phyloP scores from a whole-genome alignment of 2,329 filamentous ascomycete species.

The Cladosporium velox region DNA sequence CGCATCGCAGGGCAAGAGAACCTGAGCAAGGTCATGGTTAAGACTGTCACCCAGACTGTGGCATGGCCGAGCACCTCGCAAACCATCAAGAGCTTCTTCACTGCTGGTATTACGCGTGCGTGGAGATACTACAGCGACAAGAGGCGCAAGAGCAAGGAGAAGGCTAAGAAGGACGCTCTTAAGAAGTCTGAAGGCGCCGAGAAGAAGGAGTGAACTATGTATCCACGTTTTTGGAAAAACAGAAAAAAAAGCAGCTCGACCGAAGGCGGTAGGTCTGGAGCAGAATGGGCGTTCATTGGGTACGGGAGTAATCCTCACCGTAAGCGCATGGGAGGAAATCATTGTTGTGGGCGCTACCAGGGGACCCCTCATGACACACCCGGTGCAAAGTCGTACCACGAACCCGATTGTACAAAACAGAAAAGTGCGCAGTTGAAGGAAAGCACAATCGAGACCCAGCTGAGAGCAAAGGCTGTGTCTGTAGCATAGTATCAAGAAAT shows the following conservation, averaged over 20 bases:
- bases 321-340: not conserved
- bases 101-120: slow-evolving; percentile 69
- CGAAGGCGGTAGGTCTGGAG: not conserved
- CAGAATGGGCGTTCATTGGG: not conserved
- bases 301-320: not conserved
- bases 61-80: slow-evolving; percentile 90
- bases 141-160: slow-evolving; percentile 46
- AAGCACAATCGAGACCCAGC: not conserved
- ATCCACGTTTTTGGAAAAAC: not conserved
- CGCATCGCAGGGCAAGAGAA: slow-evolving; percentile 75
- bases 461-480: not conserved
- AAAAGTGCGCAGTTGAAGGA: not conserved
- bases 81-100: slow-evolving; percentile 80
- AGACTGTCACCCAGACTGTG: slow-evolving; percentile 83
- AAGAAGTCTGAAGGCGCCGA: slow-evolving; percentile 9
- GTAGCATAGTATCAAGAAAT: not conserved
- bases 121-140: slow-evolving; percentile 83
- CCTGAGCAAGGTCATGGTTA: slow-evolving; percentile 69
- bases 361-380: not conserved
- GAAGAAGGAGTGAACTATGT: slow-evolving; percentile 14
- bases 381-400: not conserved
- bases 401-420: not conserved
- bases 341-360: not conserved
- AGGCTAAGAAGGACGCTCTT: slow-evolving; percentile 24
- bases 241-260: not conserved